These are phyloP conservation scores for Powellomyces hirtus DNA, from an alignment of 192 early-diverging fungal species.

Conservation along the genomic window DNA sequence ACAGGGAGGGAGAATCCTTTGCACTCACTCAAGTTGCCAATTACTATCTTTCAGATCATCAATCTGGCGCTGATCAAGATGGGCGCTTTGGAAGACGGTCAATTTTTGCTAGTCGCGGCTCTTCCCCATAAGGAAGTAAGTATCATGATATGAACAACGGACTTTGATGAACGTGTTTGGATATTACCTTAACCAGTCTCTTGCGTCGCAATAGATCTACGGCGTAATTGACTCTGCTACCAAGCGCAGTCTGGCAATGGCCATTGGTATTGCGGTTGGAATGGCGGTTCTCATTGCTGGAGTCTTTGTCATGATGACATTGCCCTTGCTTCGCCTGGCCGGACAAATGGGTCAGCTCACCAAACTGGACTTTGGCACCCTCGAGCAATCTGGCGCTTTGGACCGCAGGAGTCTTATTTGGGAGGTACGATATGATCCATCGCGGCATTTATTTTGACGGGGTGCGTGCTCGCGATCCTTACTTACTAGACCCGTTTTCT, in stretches of 20 bases:
- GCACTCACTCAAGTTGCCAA: too few relatives aligned
- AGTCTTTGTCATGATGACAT: conserved; percentile 3
- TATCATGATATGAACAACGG: background rate
- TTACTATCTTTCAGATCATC: conserved; percentile 3
- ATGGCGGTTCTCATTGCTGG: conserved; percentile 8
- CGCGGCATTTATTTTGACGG: too few relatives aligned
- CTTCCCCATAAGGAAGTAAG: background rate
- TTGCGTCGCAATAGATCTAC: conserved; percentile 6
- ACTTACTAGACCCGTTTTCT: too few relatives aligned
- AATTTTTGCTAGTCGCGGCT: background rate
- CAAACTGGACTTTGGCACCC: conserved; percentile 13
- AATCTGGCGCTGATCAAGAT: background rate
- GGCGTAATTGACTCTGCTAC: conserved; percentile 11
- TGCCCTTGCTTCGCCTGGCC: conserved; percentile 2
- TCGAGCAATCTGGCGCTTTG: conserved; percentile 1
- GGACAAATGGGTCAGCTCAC: conserved; percentile 5
- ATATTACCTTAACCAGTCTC: background rate
- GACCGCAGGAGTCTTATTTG: background rate
- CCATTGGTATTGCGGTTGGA: conserved; percentile 17
- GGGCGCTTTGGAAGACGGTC: background rate
- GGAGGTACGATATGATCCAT: conserved; percentile 1
- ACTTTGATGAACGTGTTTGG: background rate
- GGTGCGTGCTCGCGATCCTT: too few relatives aligned
- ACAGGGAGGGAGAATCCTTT: background rate
- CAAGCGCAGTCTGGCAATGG: background rate